Evolutionary conservation across 2,329 filamentous ascomycete genomes (phyloP).

Genomic region (Rachicladosporium sp.): DNA sequence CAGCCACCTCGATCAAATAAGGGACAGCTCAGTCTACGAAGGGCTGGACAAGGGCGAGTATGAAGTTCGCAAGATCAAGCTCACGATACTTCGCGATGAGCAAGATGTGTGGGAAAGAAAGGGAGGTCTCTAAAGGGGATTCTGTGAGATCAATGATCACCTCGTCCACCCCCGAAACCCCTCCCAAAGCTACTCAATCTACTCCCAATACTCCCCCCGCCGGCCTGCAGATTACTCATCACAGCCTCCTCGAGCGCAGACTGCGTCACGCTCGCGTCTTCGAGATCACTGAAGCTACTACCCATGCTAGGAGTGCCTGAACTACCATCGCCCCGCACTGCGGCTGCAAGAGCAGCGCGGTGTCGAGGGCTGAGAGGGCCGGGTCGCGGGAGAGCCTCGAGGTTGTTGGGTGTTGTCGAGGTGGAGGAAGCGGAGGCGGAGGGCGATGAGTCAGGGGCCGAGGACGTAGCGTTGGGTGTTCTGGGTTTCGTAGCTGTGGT

Average conservation of each 20-base stretch:
- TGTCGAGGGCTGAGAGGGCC: constrained; percentile 39
- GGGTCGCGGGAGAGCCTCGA: constrained; percentile 5
- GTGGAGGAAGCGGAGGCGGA: constrained; percentile 34
- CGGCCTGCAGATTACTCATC: constrained; percentile 56
- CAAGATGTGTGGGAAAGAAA: too few species aligned
- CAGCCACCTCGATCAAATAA: too few species aligned
- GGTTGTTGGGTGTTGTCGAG: constrained; percentile 15
- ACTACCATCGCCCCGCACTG: constrained; percentile 46
- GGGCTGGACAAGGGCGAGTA: too few species aligned
- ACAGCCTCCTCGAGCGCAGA: constrained; percentile 71
- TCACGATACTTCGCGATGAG: too few species aligned
- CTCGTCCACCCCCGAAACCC: constrained; percentile 12
- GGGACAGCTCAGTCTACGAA: too few species aligned
- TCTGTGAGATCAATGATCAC: too few species aligned
- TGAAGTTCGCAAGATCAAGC: too few species aligned
- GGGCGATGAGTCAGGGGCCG: constrained; percentile 7
- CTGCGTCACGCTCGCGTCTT: constrained; percentile 71
- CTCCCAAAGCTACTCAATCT: constrained; percentile 46
- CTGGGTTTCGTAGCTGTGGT: too few species aligned
- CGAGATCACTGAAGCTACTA: constrained; percentile 76
- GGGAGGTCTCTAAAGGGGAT: too few species aligned
- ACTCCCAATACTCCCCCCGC: constrained; percentile 22
- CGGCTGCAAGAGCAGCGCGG: constrained; percentile 44
- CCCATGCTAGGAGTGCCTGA: constrained; percentile 70
- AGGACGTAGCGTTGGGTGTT: constrained; percentile 4